These are phyloP conservation scores for Limonium bicolor DNA, from an alignment of 148 eudicot genomes.

Conservation along the genomic window DNA sequence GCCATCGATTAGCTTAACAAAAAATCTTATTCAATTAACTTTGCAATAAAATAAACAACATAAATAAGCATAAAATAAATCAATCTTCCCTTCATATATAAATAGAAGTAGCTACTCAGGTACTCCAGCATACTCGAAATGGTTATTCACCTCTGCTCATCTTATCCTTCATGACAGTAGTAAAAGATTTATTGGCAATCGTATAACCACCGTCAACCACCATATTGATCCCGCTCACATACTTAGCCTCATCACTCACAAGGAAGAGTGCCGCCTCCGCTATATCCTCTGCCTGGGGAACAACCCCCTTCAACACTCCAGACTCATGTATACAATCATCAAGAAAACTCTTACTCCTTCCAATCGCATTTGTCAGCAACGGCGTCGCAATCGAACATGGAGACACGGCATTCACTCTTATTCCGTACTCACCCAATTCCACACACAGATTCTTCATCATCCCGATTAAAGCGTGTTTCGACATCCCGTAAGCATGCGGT, in stretches of 20 bases:
- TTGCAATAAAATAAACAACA: too few relatives aligned
- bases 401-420: conserved; percentile 28
- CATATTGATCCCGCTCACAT: conserved; percentile 26
- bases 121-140: too few relatives aligned
- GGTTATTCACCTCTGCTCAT: too few relatives aligned
- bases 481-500: conserved; percentile 9
- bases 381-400: conserved; percentile 12
- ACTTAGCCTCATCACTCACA: conserved; percentile 27
- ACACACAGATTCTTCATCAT: conserved; percentile 10
- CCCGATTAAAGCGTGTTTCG: conserved; percentile 19
- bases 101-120: too few relatives aligned
- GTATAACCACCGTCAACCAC: conserved; percentile 36
- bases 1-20: too few relatives aligned
- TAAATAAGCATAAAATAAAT: too few relatives aligned
- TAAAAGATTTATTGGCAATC: conserved; percentile 11
- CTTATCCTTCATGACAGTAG: too few relatives aligned
- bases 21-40: too few relatives aligned
- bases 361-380: not conserved
- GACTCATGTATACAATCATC: not conserved
- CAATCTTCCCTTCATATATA: too few relatives aligned
- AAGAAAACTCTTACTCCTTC: not conserved
- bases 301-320: conserved; percentile 11
- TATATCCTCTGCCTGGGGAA: conserved; percentile 13
- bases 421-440: conserved; percentile 28
- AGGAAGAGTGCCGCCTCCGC: conserved; percentile 25